Evolutionary conservation across 768 basidiomycete species (phyloP).

Genomic region (Postia placenta): DNA sequence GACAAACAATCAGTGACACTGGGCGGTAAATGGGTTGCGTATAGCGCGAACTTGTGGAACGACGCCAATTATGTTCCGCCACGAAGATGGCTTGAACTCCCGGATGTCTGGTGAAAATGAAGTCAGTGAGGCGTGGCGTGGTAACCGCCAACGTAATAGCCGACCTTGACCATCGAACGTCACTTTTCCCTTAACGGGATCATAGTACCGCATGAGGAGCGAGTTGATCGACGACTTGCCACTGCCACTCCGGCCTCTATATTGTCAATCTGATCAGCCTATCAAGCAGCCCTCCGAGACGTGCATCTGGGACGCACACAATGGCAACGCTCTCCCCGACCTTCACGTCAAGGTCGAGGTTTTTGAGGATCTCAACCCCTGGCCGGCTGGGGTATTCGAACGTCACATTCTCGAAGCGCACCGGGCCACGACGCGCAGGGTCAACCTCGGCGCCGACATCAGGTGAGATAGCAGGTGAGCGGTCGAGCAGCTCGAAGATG

Average conservation of each 20-base stretch:
- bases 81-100: constrained; percentile 78
- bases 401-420: constrained; percentile 76
- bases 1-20: background rate
- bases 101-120: constrained; percentile 58
- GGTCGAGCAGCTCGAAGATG: constrained; percentile 90
- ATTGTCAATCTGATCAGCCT: background rate
- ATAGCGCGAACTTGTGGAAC: constrained; percentile 71
- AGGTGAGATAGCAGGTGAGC: constrained; percentile 67
- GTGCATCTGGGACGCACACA: constrained; percentile 53
- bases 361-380: constrained; percentile 74
- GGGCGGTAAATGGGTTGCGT: too few species aligned
- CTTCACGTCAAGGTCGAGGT: constrained; percentile 73
- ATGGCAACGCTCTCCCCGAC: constrained; percentile 88
- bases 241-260: constrained; percentile 85
- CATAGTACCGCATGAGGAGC: constrained; percentile 83
- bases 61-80: constrained; percentile 87
- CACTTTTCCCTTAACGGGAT: constrained; percentile 76
- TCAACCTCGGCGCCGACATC: constrained; percentile 53
- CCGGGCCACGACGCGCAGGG: constrained; percentile 52
- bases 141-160: constrained; percentile 9
- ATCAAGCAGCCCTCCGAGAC: background rate
- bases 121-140: background rate
- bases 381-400: constrained; percentile 90
- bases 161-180: constrained; percentile 83
- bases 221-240: constrained; percentile 93